phyloP scores from a whole-genome alignment of 148 eudicot genomes.

The Oxyria digyna region DNA sequence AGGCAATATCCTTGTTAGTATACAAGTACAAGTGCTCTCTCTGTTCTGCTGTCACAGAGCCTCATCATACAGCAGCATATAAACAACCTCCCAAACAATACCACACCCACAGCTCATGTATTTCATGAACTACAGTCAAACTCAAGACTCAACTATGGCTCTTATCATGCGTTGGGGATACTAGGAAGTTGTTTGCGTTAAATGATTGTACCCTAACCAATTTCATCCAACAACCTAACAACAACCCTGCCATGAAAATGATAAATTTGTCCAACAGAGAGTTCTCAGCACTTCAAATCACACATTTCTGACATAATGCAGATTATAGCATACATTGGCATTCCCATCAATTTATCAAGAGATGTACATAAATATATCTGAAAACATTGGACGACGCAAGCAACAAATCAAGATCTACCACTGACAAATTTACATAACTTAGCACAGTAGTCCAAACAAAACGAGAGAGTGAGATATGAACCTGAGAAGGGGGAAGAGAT shows the following conservation, averaged over 20 bases:
- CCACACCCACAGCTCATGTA: not conserved
- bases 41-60: too few species aligned
- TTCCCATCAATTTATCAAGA: not conserved
- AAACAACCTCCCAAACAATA: too few species aligned
- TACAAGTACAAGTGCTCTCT: not conserved
- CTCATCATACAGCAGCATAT: too few species aligned
- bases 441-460: not conserved
- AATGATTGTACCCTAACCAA: not conserved
- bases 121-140: not conserved
- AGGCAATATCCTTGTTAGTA: not conserved
- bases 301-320: not conserved
- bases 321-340: not conserved
- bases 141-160: not conserved
- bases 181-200: not conserved
- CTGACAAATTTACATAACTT: not conserved
- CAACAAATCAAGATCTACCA: not conserved
- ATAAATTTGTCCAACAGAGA: not conserved
- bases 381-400: not conserved
- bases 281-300: not conserved
- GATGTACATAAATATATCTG: not conserved
- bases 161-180: not conserved
- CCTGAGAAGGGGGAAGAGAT: slow-evolving; percentile 40
- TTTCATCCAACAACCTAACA: not conserved
- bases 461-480: slow-evolving; percentile 9
- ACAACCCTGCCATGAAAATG: not conserved